Evolutionary conservation across 805 yeast species (phyloP).

Genomic region (Candida germanica): DNA sequence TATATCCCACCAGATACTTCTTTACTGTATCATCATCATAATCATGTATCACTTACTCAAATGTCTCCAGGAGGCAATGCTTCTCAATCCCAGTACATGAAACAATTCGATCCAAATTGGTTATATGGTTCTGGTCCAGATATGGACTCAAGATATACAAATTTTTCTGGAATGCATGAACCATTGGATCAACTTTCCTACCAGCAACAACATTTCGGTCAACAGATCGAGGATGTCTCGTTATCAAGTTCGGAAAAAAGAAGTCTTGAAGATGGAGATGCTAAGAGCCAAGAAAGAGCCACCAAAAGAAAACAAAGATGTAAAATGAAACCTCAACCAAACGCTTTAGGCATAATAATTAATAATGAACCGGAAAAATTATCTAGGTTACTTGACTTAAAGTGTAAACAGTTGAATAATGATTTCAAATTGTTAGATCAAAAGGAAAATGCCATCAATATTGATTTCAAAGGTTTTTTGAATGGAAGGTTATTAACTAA

Average conservation of each 20-base stretch:
- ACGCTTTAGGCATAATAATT: slow-evolving; percentile 13
- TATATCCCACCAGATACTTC: slow-evolving; percentile 23
- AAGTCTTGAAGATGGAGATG: neutral
- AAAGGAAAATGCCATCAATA: slow-evolving; percentile 22
- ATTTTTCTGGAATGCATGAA: neutral
- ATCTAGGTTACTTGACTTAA: slow-evolving; percentile 28
- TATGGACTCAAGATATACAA: neutral
- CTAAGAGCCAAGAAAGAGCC: neutral
- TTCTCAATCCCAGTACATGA: slow-evolving; percentile 2
- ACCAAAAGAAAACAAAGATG: slow-evolving; percentile 10
- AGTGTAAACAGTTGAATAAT: slow-evolving; percentile 13
- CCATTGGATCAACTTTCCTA: neutral
- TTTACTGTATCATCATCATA: slow-evolving; percentile 13
- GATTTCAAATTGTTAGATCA: slow-evolving; percentile 28
- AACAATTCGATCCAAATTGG: slow-evolving; percentile 1
- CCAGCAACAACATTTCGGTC: neutral
- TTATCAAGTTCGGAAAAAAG: neutral
- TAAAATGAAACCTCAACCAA: slow-evolving; percentile 12
- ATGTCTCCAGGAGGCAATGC: neutral
- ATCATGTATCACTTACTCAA: slow-evolving; percentile 4
- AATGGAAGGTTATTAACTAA: slow-evolving; percentile 43
- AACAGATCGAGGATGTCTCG: neutral
- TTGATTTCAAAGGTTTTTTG: slow-evolving; percentile 35
- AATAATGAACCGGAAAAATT: slow-evolving; percentile 27
- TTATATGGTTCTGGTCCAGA: neutral